Percentiles rank a stretch among this genome's conserved stretches.
phyloP scores from a whole-genome alignment of 495 filamentous ascomycete species.

The Chaetomium fimeti region DNA sequence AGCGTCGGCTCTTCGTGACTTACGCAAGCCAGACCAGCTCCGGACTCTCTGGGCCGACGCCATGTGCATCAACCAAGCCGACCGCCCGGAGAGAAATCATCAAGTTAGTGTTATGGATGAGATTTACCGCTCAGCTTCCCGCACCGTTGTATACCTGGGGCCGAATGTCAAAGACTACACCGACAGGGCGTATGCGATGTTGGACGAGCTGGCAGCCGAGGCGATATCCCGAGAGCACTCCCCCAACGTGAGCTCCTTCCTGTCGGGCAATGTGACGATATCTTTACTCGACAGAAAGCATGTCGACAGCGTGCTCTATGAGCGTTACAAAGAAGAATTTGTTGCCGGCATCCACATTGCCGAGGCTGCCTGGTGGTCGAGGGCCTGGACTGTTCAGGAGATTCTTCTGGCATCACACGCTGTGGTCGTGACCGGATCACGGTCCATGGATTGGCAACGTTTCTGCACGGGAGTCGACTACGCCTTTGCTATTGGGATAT shows the following conservation, averaged over 20 bases:
- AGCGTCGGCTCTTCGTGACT: background rate
- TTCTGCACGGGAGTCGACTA: background rate
- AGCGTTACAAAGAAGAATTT: background rate
- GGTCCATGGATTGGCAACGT: background rate
- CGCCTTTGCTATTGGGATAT: background rate
- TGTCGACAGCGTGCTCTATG: background rate
- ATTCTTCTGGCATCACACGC: background rate
- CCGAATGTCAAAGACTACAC: background rate
- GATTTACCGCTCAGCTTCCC: background rate
- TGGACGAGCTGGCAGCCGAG: background rate
- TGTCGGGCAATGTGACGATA: background rate
- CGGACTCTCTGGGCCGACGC: background rate
- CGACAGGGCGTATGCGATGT: background rate
- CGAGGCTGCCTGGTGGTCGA: background rate
- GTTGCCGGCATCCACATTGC: background rate
- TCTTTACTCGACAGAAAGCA: background rate
- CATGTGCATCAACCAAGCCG: background rate
- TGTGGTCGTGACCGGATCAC: background rate
- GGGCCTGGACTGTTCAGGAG: background rate
- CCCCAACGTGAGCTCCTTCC: background rate
- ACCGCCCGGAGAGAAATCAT: background rate
- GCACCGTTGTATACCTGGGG: background rate
- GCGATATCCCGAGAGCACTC: background rate
- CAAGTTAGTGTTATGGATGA: background rate
- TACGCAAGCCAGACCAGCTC: background rate